phyloP scores from a whole-genome alignment of 805 yeast species.

The Henningerozyma blattae region DNA sequence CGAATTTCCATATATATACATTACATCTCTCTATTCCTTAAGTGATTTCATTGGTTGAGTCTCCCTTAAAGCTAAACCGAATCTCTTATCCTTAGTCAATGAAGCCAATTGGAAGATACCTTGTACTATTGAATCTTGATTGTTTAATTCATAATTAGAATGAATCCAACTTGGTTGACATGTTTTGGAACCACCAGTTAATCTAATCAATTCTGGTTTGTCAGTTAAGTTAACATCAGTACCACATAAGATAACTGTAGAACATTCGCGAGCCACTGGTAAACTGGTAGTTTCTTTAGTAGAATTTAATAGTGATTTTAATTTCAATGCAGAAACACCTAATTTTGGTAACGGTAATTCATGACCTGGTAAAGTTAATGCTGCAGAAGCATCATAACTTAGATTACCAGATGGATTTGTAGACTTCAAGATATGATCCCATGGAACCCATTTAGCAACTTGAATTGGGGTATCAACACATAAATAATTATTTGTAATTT shows the following conservation, averaged over 20 bases:
- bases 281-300: slow-evolving; percentile 34
- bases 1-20: too few relatives aligned
- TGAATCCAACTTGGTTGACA: slow-evolving; percentile 82
- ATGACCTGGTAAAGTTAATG: slow-evolving; percentile 49
- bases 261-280: slow-evolving; percentile 64
- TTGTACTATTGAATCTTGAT: slow-evolving; percentile 28
- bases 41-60: slow-evolving; percentile 48
- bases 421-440: slow-evolving; percentile 47
- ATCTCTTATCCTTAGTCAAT: slow-evolving; percentile 53
- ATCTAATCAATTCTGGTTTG: slow-evolving; percentile 51
- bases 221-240: slow-evolving; percentile 29
- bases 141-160: slow-evolving; percentile 54
- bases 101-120: slow-evolving; percentile 44
- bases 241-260: slow-evolving; percentile 56
- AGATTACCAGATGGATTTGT: slow-evolving; percentile 56
- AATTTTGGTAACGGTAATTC: slow-evolving; percentile 67
- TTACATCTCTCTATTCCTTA: too few relatives aligned
- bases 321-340: slow-evolving; percentile 57
- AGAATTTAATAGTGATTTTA: slow-evolving; percentile 46
- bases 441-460: slow-evolving; percentile 61
- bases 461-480: slow-evolving; percentile 64
- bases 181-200: slow-evolving; percentile 67
- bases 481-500: slow-evolving; percentile 68
- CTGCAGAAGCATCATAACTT: slow-evolving; percentile 53
- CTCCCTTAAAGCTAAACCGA: slow-evolving; percentile 56